Evolutionary conservation across 768 basidiomycete genomes (phyloP).

Genomic region (Leccinum fibrillosum): DNA sequence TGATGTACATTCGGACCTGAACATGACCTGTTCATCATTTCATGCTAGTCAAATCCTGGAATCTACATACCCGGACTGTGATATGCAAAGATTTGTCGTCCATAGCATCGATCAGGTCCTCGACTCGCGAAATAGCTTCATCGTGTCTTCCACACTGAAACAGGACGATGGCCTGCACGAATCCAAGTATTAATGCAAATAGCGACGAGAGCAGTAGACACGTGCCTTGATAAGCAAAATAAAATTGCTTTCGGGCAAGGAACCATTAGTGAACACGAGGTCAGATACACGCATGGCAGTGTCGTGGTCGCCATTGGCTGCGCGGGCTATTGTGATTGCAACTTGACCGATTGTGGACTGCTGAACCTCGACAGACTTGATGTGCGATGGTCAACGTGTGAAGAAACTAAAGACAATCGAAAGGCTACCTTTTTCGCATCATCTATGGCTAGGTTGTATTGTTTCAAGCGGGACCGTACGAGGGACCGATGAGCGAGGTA

Average conservation of each 20-base stretch:
- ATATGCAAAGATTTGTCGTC: not conserved
- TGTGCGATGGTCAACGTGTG: too few species aligned
- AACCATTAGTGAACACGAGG: not conserved
- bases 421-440: too few species aligned
- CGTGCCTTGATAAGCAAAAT: constrained; percentile 13
- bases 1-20: constrained; percentile 8
- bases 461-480: too few species aligned
- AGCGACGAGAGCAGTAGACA: fast-evolving
- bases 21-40: not conserved
- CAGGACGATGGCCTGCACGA: constrained; percentile 2
- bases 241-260: not conserved
- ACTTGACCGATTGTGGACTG: too few species aligned
- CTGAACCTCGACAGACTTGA: too few species aligned
- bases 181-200: not conserved
- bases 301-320: too few species aligned
- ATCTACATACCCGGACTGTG: constrained; percentile 3
- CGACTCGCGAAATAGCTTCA: not conserved
- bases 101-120: not conserved
- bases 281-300: too few species aligned
- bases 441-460: too few species aligned
- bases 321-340: too few species aligned
- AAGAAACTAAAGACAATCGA: too few species aligned
- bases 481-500: too few species aligned
- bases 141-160: constrained; percentile 6
- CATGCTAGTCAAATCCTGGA: fast-evolving